Percentiles rank a stretch among this genome's conserved stretches.
These are phyloP conservation scores for Dovyalis caffra DNA, from an alignment of 345 rosid species.

Conservation along the genomic window DNA sequence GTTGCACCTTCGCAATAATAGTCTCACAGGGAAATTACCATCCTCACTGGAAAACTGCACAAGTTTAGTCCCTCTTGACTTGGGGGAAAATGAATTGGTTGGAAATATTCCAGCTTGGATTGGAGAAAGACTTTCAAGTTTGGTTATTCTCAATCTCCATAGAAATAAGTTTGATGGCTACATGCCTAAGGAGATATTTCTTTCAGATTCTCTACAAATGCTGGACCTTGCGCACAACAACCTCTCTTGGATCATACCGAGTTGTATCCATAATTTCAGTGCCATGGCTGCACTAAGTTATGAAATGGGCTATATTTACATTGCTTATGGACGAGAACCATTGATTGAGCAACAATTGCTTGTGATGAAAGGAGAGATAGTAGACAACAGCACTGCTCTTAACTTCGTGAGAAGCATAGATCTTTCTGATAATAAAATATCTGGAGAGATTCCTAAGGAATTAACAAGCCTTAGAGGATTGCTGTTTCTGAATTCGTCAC, in stretches of 20 bases:
- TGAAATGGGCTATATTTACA: too few species aligned
- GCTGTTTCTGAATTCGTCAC: conserved; percentile 21
- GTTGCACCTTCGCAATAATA: conserved; percentile 16
- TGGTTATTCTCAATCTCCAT: conserved; percentile 5
- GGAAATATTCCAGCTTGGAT: conserved; percentile 13
- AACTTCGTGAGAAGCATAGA: conserved; percentile 20
- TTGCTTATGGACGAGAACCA: too few species aligned
- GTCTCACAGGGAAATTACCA: conserved; percentile 11
- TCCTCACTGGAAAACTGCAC: background rate
- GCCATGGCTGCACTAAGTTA: background rate
- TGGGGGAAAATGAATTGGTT: conserved; percentile 1
- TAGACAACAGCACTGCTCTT: conserved; percentile 11
- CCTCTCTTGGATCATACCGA: conserved; percentile 7
- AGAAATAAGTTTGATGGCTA: conserved; percentile 2
- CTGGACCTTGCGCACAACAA: conserved; percentile 16
- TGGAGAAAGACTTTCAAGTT: background rate
- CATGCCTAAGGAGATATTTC: background rate
- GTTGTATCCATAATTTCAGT: background rate
- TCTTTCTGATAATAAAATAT: conserved; percentile 18
- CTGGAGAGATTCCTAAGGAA: conserved; percentile 12
- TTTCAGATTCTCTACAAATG: background rate
- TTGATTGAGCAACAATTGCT: background rate
- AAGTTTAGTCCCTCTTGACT: background rate
- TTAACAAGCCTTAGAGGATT: conserved; percentile 23
- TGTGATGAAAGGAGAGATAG: background rate